Evolutionary conservation across 2,329 filamentous ascomycete genomes (phyloP).

Genomic region (Gremmenia infestans): DNA sequence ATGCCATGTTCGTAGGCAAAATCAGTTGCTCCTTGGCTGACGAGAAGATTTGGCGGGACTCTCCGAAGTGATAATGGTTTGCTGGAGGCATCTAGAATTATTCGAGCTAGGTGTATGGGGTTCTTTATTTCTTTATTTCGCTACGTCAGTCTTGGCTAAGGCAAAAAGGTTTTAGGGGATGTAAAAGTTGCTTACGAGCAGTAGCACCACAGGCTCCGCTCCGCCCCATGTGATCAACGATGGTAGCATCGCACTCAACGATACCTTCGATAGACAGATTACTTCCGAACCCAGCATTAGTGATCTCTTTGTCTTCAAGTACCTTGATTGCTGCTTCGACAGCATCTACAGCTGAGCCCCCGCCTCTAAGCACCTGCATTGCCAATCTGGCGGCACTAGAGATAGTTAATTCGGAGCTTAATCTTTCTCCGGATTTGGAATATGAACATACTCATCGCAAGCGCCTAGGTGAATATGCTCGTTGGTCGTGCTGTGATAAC

Average conservation of each 20-base stretch:
- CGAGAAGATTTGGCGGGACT: slow-evolving; percentile 87
- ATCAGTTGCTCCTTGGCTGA: slow-evolving; percentile 78
- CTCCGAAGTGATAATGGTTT: slow-evolving; percentile 76
- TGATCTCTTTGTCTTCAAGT: slow-evolving; percentile 91
- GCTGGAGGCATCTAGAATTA: slow-evolving; percentile 73
- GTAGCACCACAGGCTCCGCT: slow-evolving; percentile 93
- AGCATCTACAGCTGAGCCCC: slow-evolving; percentile 78
- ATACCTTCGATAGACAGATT: slow-evolving; percentile 86
- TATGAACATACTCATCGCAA: slow-evolving; percentile 71
- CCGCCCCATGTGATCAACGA: slow-evolving; percentile 85
- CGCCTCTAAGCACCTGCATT: slow-evolving; percentile 75
- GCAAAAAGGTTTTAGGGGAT: background rate
- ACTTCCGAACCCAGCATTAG: slow-evolving; percentile 93
- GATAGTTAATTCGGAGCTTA: slow-evolving; percentile 15
- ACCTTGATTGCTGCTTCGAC: slow-evolving; percentile 84
- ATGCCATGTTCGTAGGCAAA: slow-evolving; percentile 81
- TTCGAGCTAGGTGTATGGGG: slow-evolving; percentile 79
- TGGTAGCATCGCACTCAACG: slow-evolving; percentile 90
- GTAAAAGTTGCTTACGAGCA: slow-evolving; percentile 57
- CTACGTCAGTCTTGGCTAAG: background rate
- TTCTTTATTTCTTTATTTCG: slow-evolving; percentile 72
- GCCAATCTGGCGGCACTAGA: slow-evolving; percentile 73
- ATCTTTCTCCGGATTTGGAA: background rate
- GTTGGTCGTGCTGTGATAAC: slow-evolving; percentile 85
- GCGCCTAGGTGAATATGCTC: slow-evolving; percentile 79